Percentiles rank a stretch among this genome's conserved stretches.
Conservation (phyloP, 768 basidiomycete species). For the Mycena venus region DNA sequence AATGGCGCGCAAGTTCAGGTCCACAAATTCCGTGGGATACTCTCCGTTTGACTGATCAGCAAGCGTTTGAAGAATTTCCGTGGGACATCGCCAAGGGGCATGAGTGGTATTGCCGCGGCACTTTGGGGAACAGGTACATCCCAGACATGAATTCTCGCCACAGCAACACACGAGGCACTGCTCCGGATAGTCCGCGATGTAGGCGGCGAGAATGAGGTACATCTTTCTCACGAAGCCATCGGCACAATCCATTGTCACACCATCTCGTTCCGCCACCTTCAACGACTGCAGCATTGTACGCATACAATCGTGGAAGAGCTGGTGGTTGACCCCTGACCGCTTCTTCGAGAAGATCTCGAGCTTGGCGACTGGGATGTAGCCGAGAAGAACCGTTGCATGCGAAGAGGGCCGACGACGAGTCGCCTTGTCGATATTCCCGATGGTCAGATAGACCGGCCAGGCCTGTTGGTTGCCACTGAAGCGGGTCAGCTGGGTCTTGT, state of each 20-base stretch:
- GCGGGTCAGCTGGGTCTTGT: constrained; percentile 49
- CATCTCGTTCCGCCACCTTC: constrained; percentile 3
- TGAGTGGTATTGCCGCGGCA: neutral
- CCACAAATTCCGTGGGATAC: constrained; percentile 31
- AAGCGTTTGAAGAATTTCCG: neutral
- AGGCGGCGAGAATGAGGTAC: constrained; percentile 31
- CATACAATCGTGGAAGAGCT: constrained; percentile 52
- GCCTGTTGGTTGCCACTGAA: constrained; percentile 50
- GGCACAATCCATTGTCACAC: constrained; percentile 32
- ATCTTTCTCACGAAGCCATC: constrained; percentile 26
- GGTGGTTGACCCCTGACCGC: constrained; percentile 35
- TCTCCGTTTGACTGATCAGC: constrained; percentile 24
- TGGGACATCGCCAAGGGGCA: neutral
- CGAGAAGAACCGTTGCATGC: constrained; percentile 45
- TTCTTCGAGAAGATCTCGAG: constrained; percentile 37
- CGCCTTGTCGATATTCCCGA: constrained; percentile 47
- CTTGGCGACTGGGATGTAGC: constrained; percentile 50
- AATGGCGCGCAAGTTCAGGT: constrained; percentile 27
- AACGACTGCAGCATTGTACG: constrained; percentile 41
- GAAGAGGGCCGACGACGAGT: constrained; percentile 38
- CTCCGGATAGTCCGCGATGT: constrained; percentile 29
- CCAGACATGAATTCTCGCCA: constrained; percentile 28
- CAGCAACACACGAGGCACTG: constrained; percentile 17
- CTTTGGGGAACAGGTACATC: constrained; percentile 4
- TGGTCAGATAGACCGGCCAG: too few species aligned